Conservation (phyloP, 1,284 basidiomycete genomes). For the Cystobasidiaceae sp. region DNA sequence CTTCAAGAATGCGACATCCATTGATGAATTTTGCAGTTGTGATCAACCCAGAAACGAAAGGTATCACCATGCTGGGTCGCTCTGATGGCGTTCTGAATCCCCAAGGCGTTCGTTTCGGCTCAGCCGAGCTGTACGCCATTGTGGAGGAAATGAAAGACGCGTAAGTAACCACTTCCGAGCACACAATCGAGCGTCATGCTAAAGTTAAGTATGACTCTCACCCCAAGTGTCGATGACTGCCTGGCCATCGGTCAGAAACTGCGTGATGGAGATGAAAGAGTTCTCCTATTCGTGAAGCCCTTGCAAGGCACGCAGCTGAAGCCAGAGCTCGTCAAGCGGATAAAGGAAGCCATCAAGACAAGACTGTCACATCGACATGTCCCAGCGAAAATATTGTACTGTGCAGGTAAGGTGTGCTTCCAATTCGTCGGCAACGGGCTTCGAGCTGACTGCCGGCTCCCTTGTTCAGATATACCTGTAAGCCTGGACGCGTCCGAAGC, state of each 20-base stretch:
- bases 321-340: constrained; percentile 54
- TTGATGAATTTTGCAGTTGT: not conserved
- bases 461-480: too few relatives aligned
- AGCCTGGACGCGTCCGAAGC: constrained; percentile 63
- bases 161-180: not conserved
- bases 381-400: constrained; percentile 22
- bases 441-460: too few relatives aligned
- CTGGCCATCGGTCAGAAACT: constrained; percentile 71
- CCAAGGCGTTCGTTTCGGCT: constrained; percentile 77
- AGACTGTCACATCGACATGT: constrained; percentile 35
- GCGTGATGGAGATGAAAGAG: constrained; percentile 69
- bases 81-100: constrained; percentile 66
- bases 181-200: not conserved
- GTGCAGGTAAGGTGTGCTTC: too few relatives aligned
- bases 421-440: too few relatives aligned
- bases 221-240: constrained; percentile 61
- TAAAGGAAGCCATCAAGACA: constrained; percentile 34
- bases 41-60: constrained; percentile 42
- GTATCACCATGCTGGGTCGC: constrained; percentile 74
- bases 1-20: too few relatives aligned
- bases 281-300: constrained; percentile 74
- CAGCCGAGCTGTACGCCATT: constrained; percentile 77
- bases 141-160: constrained; percentile 53
- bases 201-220: constrained; percentile 45
- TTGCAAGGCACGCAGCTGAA: constrained; percentile 54